Conservation (phyloP, 768 basidiomycete genomes). For the Lactarius pseudohatsudake region DNA sequence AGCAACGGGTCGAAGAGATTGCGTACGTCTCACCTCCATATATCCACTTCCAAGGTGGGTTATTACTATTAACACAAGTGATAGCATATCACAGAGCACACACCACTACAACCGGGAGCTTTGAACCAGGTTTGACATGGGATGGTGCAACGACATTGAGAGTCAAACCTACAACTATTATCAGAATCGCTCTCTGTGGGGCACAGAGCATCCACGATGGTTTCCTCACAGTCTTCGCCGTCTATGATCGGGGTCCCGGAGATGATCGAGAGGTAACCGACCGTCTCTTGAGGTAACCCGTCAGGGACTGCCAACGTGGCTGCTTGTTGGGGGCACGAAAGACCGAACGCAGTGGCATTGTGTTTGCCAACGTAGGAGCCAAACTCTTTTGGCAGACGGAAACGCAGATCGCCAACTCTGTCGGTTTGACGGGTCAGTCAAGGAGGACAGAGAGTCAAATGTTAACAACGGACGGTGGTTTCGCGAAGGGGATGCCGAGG, state of each 20-base stretch:
- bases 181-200: background rate
- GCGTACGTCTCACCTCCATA: conserved; percentile 24
- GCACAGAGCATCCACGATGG: background rate
- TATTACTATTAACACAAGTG: background rate
- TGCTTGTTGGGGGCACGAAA: conserved; percentile 32
- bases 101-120: conserved; percentile 32
- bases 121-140: background rate
- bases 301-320: background rate
- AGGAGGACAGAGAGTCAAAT: background rate
- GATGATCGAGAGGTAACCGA: background rate
- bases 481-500: conserved; percentile 44
- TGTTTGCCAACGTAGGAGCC: conserved; percentile 25
- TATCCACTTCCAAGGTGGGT: conserved; percentile 27
- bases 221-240: conserved; percentile 30
- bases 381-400: conserved; percentile 36
- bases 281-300: background rate
- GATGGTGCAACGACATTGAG: conserved; percentile 31
- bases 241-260: background rate
- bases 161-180: conserved; percentile 25
- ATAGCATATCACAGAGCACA: background rate
- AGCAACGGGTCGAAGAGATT: background rate
- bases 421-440: background rate
- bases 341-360: conserved; percentile 28
- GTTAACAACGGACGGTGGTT: conserved; percentile 40
- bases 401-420: conserved; percentile 40